Evolutionary conservation across 2,329 filamentous ascomycete genomes (phyloP).

Genomic region (Epichloe coenophiala): DNA sequence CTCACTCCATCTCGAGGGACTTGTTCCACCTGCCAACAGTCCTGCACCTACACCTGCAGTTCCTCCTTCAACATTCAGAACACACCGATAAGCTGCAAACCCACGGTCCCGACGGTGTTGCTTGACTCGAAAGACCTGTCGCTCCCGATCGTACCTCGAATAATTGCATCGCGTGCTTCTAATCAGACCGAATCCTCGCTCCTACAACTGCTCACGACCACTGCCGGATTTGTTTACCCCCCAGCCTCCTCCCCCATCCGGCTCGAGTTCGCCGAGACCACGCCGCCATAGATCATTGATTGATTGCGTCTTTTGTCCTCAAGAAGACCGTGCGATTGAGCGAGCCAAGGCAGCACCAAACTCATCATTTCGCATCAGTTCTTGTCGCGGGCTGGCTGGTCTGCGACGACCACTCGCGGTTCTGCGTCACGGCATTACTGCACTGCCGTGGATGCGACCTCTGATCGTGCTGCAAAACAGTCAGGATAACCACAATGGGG

Average conservation of each 20-base stretch:
- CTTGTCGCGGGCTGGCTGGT: background rate
- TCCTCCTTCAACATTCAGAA: background rate
- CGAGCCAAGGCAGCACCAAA: background rate
- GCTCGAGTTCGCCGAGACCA: background rate
- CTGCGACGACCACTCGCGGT: background rate
- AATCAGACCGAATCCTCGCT: background rate
- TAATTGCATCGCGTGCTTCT: background rate
- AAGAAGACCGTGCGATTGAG: background rate
- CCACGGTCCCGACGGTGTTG: background rate
- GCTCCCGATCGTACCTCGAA: background rate
- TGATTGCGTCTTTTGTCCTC: background rate
- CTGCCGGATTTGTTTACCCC: background rate
- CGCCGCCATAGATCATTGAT: background rate
- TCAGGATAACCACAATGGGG: slow-evolving; percentile 33
- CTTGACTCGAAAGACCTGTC: background rate
- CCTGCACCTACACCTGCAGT: background rate
- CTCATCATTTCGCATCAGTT: background rate
- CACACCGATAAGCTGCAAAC: background rate
- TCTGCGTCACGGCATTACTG: background rate
- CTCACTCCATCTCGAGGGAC: background rate
- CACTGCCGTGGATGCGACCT: slow-evolving; percentile 1
- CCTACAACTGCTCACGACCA: background rate
- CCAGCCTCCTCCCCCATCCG: background rate
- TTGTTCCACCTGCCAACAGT: background rate
- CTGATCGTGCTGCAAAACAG: slow-evolving; percentile 8